Conservation (phyloP, 495 filamentous ascomycete genomes). For the Viridothelium virens region DNA sequence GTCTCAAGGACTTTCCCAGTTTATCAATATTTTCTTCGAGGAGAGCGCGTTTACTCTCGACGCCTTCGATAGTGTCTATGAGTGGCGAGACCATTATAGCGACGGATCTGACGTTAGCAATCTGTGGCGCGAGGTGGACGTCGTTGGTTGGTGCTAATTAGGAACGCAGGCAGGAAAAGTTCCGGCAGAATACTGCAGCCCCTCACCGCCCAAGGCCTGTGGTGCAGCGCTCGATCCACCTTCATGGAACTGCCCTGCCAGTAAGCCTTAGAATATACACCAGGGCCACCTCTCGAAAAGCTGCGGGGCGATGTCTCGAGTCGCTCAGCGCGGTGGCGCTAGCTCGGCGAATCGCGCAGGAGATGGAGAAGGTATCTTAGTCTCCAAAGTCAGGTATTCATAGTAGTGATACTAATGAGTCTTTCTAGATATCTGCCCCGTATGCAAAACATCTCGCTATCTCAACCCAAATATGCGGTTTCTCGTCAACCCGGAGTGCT, state of each 20-base stretch:
- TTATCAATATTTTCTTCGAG: conserved; percentile 70
- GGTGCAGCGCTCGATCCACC: not conserved
- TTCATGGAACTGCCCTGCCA: too few species aligned
- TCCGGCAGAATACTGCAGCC: not conserved
- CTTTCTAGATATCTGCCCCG: conserved; percentile 73
- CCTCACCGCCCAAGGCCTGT: not conserved
- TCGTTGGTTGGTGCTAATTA: not conserved
- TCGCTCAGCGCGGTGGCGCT: conserved; percentile 17
- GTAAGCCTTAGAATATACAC: not conserved
- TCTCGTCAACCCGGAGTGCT: conserved; percentile 95
- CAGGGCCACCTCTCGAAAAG: not conserved
- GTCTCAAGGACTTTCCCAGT: conserved; percentile 64
- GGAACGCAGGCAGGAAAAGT: not conserved
- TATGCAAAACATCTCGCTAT: conserved; percentile 93
- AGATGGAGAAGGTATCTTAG: conserved; percentile 18
- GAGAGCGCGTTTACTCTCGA: conserved; percentile 66
- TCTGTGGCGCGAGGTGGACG: too few species aligned
- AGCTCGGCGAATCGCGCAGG: conserved; percentile 20
- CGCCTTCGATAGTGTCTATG: conserved; percentile 26
- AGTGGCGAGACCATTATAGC: conserved; percentile 18
- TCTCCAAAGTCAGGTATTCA: conserved; percentile 18
- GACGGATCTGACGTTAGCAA: too few species aligned
- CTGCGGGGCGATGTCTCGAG: conserved; percentile 23
- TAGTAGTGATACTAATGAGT: conserved; percentile 19
- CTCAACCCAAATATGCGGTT: conserved; percentile 89